A percentile compares a stretch with the other conserved stretches of the same genome.
Conservation (phyloP, 2,329 filamentous ascomycete species). For the Phoma sp. region DNA sequence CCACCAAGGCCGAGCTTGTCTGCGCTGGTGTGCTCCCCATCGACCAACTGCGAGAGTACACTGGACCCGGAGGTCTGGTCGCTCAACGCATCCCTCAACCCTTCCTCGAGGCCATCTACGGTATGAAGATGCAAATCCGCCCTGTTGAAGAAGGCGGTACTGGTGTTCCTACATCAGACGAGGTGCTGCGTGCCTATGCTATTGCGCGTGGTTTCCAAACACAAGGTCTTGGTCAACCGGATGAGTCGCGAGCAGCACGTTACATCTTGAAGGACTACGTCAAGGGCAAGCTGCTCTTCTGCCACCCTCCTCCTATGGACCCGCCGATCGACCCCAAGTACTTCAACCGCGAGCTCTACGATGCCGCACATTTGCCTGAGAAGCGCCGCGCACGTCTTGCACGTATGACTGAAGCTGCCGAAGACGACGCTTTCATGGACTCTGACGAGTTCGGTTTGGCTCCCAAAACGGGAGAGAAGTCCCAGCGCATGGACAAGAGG, state of each 20-base stretch:
- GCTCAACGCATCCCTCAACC: conserved; percentile 82
- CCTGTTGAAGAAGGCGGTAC: conserved; percentile 92
- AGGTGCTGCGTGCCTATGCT: conserved; percentile 86
- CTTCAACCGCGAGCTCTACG: conserved; percentile 92
- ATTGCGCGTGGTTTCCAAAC: conserved; percentile 89
- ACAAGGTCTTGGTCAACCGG: conserved; percentile 85
- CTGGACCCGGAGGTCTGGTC: conserved; percentile 82
- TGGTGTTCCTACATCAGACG: conserved; percentile 81
- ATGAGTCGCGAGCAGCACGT: conserved; percentile 89
- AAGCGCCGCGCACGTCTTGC: conserved; percentile 75
- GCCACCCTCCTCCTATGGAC: conserved; percentile 79
- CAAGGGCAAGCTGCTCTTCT: conserved; percentile 91
- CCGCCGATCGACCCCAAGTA: conserved; percentile 69
- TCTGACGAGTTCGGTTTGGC: conserved; percentile 46
- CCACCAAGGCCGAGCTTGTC: conserved; percentile 93
- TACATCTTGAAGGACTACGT: conserved; percentile 97
- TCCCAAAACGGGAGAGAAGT: conserved; percentile 69
- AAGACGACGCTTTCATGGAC: conserved; percentile 47
- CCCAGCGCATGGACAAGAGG: conserved; percentile 78
- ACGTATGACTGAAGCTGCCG: conserved; percentile 48
- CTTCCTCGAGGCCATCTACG: conserved; percentile 92
- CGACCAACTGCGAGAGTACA: conserved; percentile 93
- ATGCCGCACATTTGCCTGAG: conserved; percentile 78
- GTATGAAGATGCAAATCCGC: conserved; percentile 82
- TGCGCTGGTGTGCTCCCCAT: conserved; percentile 95